Evolutionary conservation across 805 yeast species (phyloP).

Genomic region (Ogataea thermomethanolica): DNA sequence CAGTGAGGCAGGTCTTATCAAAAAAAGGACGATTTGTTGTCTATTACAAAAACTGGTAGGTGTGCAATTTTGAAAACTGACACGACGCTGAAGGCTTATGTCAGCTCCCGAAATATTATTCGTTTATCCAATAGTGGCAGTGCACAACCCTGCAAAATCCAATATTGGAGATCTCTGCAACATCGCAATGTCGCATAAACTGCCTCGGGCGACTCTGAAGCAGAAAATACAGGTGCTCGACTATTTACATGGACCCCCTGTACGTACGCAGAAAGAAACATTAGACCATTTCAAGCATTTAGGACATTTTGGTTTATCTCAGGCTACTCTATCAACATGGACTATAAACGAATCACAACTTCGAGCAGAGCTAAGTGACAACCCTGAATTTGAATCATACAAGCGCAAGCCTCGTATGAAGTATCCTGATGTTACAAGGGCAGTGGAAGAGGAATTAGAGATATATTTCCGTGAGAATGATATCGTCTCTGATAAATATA

Average conservation of each 20-base stretch:
- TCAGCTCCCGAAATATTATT: background rate
- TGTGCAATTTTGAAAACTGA: background rate
- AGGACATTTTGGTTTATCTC: constrained; percentile 31
- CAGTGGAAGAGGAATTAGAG: constrained; percentile 29
- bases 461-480: constrained; percentile 14
- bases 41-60: constrained; percentile 5
- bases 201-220: constrained; percentile 31
- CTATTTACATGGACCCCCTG: constrained; percentile 31
- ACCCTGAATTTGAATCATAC: constrained; percentile 30
- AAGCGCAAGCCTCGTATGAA: constrained; percentile 33
- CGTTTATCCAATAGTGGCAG: background rate
- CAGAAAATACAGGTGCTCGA: constrained; percentile 35
- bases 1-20: background rate
- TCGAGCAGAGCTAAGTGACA: constrained; percentile 21
- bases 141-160: background rate
- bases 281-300: constrained; percentile 23
- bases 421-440: constrained; percentile 32
- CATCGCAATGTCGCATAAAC: constrained; percentile 6
- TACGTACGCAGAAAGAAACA: constrained; percentile 27
- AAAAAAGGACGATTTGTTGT: constrained; percentile 9
- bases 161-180: background rate
- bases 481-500: constrained; percentile 27
- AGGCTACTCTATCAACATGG: constrained; percentile 37
- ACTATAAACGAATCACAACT: constrained; percentile 23
- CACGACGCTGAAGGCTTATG: constrained; percentile 2